Percentiles rank a stretch among this genome's conserved stretches.
Evolutionary conservation across 2,329 filamentous ascomycete genomes (phyloP).

Genomic region (Colletotrichum noveboracense): DNA sequence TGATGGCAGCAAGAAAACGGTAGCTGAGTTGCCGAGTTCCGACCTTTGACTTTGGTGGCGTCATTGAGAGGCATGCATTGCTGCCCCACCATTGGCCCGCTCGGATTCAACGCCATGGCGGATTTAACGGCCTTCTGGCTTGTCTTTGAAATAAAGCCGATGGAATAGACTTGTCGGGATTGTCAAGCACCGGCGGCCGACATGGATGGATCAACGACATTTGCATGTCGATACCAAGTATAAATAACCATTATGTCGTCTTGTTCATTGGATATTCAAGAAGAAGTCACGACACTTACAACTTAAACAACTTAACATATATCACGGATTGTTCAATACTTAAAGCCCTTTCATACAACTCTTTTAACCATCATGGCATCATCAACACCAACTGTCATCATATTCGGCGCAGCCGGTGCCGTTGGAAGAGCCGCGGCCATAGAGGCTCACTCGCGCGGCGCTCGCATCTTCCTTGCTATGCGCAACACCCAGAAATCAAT

Average conservation of each 20-base stretch:
- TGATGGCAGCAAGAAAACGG: background rate
- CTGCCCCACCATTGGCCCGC: background rate
- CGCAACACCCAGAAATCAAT: constrained; percentile 49
- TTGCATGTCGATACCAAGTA: background rate
- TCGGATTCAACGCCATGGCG: background rate
- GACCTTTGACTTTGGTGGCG: background rate
- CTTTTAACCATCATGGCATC: background rate
- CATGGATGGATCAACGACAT: background rate
- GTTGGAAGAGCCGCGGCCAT: constrained; percentile 46
- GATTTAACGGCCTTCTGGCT: background rate
- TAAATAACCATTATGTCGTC: background rate
- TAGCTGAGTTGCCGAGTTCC: background rate
- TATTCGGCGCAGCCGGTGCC: constrained; percentile 55
- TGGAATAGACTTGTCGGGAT: background rate
- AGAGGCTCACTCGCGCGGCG: constrained; percentile 42
- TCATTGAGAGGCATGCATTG: background rate
- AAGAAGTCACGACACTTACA: background rate
- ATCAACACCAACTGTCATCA: constrained; percentile 34
- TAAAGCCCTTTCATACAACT: background rate
- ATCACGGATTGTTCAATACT: background rate
- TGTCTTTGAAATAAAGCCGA: background rate
- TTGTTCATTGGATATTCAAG: background rate
- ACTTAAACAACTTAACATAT: rapidly evolving
- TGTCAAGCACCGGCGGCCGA: background rate
- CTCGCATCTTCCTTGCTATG: constrained; percentile 52